Evolutionary conservation across 2,329 filamentous ascomycete species (phyloP).

Genomic region (Fusarium napiforme): DNA sequence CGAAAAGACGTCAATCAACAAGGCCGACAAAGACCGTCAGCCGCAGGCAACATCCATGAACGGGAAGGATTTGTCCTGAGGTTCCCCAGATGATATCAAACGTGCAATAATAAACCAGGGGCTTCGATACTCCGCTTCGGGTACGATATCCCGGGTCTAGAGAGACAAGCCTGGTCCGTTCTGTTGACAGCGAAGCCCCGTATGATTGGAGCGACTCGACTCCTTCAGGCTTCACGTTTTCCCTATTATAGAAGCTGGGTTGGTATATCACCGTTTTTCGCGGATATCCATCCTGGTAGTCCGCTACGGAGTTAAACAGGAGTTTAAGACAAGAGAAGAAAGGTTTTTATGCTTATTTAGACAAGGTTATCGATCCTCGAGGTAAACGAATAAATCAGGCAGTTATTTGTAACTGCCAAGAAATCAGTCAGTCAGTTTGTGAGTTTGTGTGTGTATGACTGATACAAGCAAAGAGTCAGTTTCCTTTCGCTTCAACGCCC

Average conservation of each 20-base stretch:
- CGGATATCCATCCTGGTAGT: neutral
- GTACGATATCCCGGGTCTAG: conserved; percentile 5
- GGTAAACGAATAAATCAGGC: conserved; percentile 5
- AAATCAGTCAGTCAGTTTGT: conserved; percentile 11
- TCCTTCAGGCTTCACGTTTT: conserved; percentile 2
- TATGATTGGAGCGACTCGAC: conserved; percentile 19
- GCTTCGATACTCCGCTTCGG: conserved; percentile 9
- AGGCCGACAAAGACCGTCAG: conserved; percentile 1
- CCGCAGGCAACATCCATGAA: neutral
- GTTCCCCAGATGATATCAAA: conserved; percentile 27
- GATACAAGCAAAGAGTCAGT: conserved; percentile 6
- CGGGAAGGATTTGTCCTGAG: neutral
- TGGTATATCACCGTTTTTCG: conserved; percentile 20
- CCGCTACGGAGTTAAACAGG: neutral
- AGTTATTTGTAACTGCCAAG: neutral
- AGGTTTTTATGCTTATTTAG: conserved; percentile 29
- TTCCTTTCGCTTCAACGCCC: conserved; percentile 24
- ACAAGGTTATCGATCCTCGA: conserved; percentile 16
- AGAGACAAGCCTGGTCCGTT: neutral
- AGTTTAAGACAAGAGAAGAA: conserved; percentile 1
- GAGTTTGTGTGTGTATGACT: neutral
- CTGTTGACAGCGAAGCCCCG: neutral
- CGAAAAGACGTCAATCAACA: conserved; percentile 2
- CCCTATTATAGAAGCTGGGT: conserved; percentile 3
- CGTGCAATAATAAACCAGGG: conserved; percentile 25